phyloP scores from a whole-genome alignment of 192 early-diverging fungal species.

The Backusella sp. region DNA sequence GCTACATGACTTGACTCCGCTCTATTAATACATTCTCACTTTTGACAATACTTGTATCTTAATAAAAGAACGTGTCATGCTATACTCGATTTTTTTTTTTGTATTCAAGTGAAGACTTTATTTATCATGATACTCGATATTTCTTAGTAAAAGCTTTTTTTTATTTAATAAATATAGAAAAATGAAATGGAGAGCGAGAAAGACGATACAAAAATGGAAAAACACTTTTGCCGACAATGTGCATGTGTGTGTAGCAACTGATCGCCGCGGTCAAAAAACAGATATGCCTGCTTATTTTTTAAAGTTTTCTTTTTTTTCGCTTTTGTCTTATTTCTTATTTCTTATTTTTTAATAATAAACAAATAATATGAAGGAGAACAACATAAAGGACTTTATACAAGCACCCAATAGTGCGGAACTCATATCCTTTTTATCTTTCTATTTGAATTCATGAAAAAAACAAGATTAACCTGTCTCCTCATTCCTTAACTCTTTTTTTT shows the following conservation, averaged over 20 bases:
- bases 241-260: neutral
- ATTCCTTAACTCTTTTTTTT: slow-evolving; percentile 2
- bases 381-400: neutral
- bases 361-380: neutral
- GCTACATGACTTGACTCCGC: too few relatives aligned
- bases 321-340: neutral
- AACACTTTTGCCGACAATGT: neutral
- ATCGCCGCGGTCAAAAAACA: neutral
- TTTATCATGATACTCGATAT: too few relatives aligned
- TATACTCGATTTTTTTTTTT: too few relatives aligned
- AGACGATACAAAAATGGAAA: neutral
- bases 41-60: too few relatives aligned
- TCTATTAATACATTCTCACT: too few relatives aligned
- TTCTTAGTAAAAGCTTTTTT: too few relatives aligned
- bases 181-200: neutral
- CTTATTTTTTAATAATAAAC: neutral
- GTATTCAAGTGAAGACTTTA: too few relatives aligned
- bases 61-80: neutral
- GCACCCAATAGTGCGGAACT: slow-evolving; percentile 7
- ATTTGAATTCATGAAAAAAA: neutral
- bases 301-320: neutral
- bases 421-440: slow-evolving; percentile 21
- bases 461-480: too few relatives aligned
- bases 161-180: neutral
- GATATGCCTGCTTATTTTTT: neutral